Base-by-base conservation (phyloP, 2,329 filamentous ascomycete species). In the Calonectria pteridis region DNA sequence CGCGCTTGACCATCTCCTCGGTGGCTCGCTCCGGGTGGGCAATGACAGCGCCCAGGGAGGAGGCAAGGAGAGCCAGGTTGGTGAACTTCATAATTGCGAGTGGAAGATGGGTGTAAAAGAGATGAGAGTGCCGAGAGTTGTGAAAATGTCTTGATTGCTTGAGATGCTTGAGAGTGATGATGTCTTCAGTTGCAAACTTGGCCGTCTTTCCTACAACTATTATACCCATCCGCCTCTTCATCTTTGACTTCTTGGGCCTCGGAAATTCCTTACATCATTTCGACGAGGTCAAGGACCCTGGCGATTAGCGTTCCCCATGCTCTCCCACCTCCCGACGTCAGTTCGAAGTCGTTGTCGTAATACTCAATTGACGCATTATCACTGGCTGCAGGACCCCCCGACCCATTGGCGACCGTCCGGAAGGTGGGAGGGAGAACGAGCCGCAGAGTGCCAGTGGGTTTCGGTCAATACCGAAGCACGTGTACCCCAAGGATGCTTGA, bases 11-110 rank as follows among this genome's bases (percentile, higher is more conserved):
- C 11, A 67, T 14, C 33, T 72, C 69, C 20, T 51, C 69, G 6
- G 69, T 67, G 26, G 65, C 62, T 29, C 51, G 51, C 43, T 71
- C 69, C 1, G 69, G 69, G 40, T 71, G 69, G 53, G 69, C 69
- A 65, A 67, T 11, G n/a, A 67, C 69, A 16, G 51, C 35, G 31
- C 62, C 63, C 40, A 71, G 16, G 2, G 69, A 67, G 26, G 69
- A 53, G 31, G 51, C 50, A 18, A 66, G 51, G 29, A 71, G 40
- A 28, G 53, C 29, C 20, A 71, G 35, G 51, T n/a, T 71, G 20
- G 50, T 33, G 40, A 71, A 71, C 40, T 67, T 71, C 69, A 71
- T 71, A 50, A 16, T 58, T 55, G 50, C 26, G 43, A 65, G n/a
- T 33, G 6, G 16, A 20, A 53, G 26, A 13, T 46, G 7, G 3